phyloP scores from a whole-genome alignment of 2,329 filamentous ascomycete genomes.

The Polytolypa hystricis region DNA sequence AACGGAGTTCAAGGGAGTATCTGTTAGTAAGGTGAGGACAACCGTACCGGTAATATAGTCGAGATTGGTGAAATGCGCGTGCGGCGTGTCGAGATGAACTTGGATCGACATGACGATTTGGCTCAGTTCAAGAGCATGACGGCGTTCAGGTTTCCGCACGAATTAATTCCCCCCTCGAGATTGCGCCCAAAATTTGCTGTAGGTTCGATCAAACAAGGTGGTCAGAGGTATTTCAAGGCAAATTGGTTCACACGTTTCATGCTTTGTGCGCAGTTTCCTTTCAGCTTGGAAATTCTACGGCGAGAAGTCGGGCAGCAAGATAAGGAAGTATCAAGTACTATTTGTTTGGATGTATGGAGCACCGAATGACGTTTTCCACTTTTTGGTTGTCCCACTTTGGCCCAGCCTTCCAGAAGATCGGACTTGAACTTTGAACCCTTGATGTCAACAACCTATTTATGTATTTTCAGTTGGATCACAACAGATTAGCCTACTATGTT shows the following conservation, averaged over 20 bases:
- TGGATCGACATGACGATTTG: conserved; percentile 32
- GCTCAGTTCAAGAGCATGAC: background rate
- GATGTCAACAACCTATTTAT: too few species aligned
- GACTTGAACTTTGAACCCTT: too few species aligned
- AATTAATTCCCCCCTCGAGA: background rate
- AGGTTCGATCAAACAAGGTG: background rate
- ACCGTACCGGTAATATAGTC: conserved; percentile 37
- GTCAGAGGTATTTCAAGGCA: background rate
- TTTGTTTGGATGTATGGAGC: too few species aligned
- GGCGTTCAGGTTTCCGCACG: background rate
- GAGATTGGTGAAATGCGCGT: conserved; percentile 38
- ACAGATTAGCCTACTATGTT: too few species aligned
- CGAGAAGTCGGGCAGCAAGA: too few species aligned
- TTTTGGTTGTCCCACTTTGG: too few species aligned
- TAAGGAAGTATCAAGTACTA: too few species aligned
- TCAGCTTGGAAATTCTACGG: too few species aligned
- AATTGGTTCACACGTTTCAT: background rate
- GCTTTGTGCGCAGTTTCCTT: background rate
- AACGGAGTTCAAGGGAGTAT: conserved; percentile 35
- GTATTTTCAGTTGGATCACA: too few species aligned
- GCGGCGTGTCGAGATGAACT: conserved; percentile 33
- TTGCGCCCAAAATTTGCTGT: background rate
- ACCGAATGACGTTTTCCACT: too few species aligned
- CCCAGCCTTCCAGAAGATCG: too few species aligned
- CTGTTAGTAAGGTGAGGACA: conserved; percentile 29